A percentile compares a stretch with the other conserved stretches of the same genome.
Evolutionary conservation across 371 early-diverging fungal species (phyloP).

Genomic region (Apophysomyces elegans): DNA sequence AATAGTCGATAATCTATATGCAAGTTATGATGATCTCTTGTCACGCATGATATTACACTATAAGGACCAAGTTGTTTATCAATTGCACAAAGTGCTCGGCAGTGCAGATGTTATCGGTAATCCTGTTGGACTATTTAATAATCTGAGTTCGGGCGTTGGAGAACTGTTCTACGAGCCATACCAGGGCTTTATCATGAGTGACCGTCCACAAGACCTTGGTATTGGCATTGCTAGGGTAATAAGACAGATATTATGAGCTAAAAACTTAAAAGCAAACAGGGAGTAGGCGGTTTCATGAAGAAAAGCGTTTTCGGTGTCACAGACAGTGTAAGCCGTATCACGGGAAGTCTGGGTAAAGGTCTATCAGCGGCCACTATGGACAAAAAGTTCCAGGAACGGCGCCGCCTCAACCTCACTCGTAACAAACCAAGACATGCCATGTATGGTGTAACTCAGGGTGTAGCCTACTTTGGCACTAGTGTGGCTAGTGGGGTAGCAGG

Average conservation of each 20-base stretch:
- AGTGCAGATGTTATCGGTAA: conserved; percentile 91
- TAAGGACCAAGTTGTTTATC: conserved; percentile 76
- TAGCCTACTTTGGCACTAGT: conserved; percentile 83
- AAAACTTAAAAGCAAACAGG: conserved; percentile 46
- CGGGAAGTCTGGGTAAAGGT: conserved; percentile 96
- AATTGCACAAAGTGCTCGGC: conserved; percentile 86
- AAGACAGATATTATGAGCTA: neutral
- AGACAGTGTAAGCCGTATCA: conserved; percentile 94
- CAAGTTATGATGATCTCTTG: conserved; percentile 54
- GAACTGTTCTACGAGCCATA: conserved; percentile 98
- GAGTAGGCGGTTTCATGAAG: conserved; percentile 87
- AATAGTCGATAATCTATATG: conserved; percentile 78
- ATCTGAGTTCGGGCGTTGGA: conserved; percentile 90
- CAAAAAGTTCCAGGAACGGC: conserved; percentile 84
- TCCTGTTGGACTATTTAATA: conserved; percentile 95
- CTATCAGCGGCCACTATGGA: conserved; percentile 96
- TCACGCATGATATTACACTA: conserved; percentile 63
- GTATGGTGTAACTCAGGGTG: conserved; percentile 91
- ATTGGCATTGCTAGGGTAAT: conserved; percentile 87
- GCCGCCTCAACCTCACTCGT: conserved; percentile 78
- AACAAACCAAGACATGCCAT: conserved; percentile 94
- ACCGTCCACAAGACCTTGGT: conserved; percentile 94
- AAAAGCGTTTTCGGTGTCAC: conserved; percentile 97
- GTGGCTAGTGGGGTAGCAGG: conserved; percentile 92
- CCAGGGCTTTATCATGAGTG: conserved; percentile 95